Base-by-base conservation (phyloP, 495 filamentous ascomycete genomes). In the Hypoxylon fuscum region DNA sequence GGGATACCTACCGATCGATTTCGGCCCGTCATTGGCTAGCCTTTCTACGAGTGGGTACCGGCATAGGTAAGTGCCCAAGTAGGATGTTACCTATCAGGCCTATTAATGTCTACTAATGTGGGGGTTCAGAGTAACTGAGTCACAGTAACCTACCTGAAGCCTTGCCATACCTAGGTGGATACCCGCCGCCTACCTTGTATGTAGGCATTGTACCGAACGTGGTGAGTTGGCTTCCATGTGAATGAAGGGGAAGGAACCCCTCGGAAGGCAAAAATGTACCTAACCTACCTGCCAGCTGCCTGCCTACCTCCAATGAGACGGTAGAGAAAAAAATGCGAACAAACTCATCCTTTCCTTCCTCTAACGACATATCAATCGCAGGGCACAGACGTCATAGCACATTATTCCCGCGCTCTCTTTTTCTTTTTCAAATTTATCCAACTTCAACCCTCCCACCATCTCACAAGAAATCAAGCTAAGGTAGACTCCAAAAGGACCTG, bases 371-470 rank as follows among this genome's bases (percentile, higher is more conserved):
- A n/a, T 4, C 31, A 34, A 56, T 61, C 51, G 51, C 50, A 66
- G 25, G 12, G 52, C 52, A 38, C 22, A 46, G 60, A 66, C 63
- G 63, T 66, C 63, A 66, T 61, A 61, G 57, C 41, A 42, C 37
- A 47, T 32, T 14, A 11, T 29, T 35, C 27, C 27, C 37, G 40
- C 23, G 31, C 38, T 49, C 23, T 54, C 46, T 55, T 40, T 23
- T 41, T 22, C 43, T 50, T 37, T 35, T 55, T 37, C 34, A 12
- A 22, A 54, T 53, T 38, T 52, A 51, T 58, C 45, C 45, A 60
- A 52, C 56, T 52, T 52, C 55, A 60, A 59, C 38, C 23, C 29
- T 52, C 9, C 29, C 25, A 41, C 27, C 45, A 46, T 46, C 49
- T 38, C 27, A 23, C 35, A 54, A 27, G 25, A 14, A 53, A 56